phyloP scores from a whole-genome alignment of 2,329 filamentous ascomycete species.

The Nemania diffusa region DNA sequence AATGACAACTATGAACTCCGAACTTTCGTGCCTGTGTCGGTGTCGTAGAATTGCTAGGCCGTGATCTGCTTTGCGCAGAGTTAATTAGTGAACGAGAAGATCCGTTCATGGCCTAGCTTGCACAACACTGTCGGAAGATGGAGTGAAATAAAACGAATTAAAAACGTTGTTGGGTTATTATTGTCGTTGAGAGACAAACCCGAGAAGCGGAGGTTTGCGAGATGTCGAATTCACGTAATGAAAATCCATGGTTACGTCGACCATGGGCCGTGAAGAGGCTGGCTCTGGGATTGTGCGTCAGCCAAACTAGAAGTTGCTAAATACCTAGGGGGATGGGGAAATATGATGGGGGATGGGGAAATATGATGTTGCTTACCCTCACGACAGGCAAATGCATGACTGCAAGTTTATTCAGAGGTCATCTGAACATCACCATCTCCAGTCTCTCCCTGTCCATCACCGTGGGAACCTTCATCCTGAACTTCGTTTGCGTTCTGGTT shows the following conservation, averaged over 20 bases:
- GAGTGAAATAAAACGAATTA: background rate
- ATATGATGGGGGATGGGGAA: no score
- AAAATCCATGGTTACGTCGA: background rate
- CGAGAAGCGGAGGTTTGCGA: background rate
- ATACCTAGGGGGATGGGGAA: no score
- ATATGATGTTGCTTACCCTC: background rate
- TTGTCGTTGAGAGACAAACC: background rate
- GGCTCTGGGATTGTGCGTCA: background rate
- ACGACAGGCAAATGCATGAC: background rate
- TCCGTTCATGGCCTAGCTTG: no score
- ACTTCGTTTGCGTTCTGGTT: background rate
- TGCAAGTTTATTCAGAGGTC: background rate
- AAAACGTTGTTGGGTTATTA: background rate
- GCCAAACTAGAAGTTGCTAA: background rate
- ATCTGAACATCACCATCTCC: background rate
- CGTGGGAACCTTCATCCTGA: background rate
- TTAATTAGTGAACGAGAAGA: background rate
- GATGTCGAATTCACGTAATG: background rate
- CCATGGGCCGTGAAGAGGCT: background rate
- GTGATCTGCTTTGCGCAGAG: background rate
- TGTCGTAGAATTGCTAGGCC: background rate
- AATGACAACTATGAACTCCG: background rate
- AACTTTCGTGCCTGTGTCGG: background rate
- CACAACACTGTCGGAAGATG: background rate
- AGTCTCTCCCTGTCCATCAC: background rate